Base-by-base conservation (phyloP, 2,329 filamentous ascomycete genomes). In the Fusarium agapanthi region DNA sequence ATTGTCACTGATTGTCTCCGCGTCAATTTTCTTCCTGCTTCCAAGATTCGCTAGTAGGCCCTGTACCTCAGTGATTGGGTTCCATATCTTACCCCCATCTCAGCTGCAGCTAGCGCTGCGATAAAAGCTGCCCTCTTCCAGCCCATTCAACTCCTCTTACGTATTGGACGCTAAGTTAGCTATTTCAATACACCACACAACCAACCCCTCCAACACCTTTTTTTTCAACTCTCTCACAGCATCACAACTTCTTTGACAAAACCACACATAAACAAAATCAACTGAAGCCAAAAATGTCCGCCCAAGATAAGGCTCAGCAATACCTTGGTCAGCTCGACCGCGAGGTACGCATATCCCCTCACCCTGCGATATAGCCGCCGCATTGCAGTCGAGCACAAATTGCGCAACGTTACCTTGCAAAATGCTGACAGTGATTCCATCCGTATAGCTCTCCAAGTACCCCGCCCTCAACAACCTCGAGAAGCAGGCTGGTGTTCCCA, bases 401-500 rank as follows among this genome's bases (percentile, higher is more conserved):
- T 65, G 53, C 66, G 65, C 58, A 64, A 56, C 40, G 38, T 43
- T 34, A 57, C 67, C 50, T 41, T 40, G 24, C 50, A 40, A 61
- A 44, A 74, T 71, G 72, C 73, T 77, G 72, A 78, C 77, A 41
- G 48, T 58, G 64, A 75, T 76, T 61, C 74, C 74, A 68, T 74
- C 40, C 30, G 51, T 66, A 77, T 82, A 96, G 93, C 91, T 96
- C 76, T 93, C 92, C 83, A 95, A 95, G 84, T 96, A 96, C 86
- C 92, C 92, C 78, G 84, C 88, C 79, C 89, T 96, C 82, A 92
- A 91, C 88, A 94, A 95, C 86, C 88, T 96, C 79, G 94, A 97
- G 89, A 93, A 91, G 88, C 91, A 93, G 84, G 92, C 92, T 74
- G 91, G 89, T 65, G 88, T 96, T 56, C 94, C 94, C 81, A 97